Conservation (phyloP, 345 rosid genomes). For the Populus nigra region DNA sequence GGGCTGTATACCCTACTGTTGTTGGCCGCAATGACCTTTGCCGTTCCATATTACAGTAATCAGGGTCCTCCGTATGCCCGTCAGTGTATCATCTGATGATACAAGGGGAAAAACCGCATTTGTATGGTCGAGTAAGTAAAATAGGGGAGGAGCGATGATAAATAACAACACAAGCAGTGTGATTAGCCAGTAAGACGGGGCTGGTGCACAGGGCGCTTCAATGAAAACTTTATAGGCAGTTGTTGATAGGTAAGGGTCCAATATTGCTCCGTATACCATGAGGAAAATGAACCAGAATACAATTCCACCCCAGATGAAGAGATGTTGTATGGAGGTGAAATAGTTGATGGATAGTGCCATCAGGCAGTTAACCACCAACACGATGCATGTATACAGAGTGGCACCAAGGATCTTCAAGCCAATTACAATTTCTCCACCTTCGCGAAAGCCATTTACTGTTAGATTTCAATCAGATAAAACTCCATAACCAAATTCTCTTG, state of each 20-base stretch:
- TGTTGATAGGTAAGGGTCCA: conserved; percentile 64
- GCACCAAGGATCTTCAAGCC: conserved; percentile 79
- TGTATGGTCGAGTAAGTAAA: conserved; percentile 63
- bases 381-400: conserved; percentile 84
- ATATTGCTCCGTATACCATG: conserved; percentile 69
- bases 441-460: conserved; percentile 27
- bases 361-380: conserved; percentile 90
- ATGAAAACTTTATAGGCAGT: conserved; percentile 81
- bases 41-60: conserved; percentile 69
- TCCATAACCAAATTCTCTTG: background rate
- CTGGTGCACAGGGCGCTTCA: conserved; percentile 74
- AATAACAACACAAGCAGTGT: conserved; percentile 45
- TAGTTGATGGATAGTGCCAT: conserved; percentile 82
- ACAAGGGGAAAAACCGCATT: conserved; percentile 77
- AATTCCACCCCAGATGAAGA: conserved; percentile 89
- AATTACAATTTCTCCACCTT: conserved; percentile 66
- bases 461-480: background rate
- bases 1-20: conserved; percentile 84
- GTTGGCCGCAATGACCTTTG: conserved; percentile 75
- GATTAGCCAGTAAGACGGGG: conserved; percentile 70
- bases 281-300: conserved; percentile 78
- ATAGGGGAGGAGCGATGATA: conserved; percentile 63
- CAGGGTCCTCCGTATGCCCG: conserved; percentile 78
- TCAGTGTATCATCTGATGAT: conserved; percentile 93
- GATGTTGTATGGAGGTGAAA: conserved; percentile 86